phyloP scores from a whole-genome alignment of 768 basidiomycete genomes.

The Tylopilus felleus region DNA sequence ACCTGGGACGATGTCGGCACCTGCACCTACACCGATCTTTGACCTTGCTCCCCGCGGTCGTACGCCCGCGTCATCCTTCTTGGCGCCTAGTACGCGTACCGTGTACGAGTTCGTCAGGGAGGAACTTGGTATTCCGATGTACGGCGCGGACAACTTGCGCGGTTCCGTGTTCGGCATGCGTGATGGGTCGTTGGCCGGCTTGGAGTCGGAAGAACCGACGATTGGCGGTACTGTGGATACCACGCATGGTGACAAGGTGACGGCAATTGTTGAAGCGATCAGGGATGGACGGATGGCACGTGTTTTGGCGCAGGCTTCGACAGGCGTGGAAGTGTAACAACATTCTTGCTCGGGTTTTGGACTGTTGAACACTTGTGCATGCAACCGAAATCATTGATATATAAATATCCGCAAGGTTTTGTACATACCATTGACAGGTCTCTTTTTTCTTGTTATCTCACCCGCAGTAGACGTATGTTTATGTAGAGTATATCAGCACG shows the following conservation, averaged over 20 bases:
- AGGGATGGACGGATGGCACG: slow-evolving; percentile 66
- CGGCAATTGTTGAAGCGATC: slow-evolving; percentile 76
- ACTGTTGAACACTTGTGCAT: not conserved
- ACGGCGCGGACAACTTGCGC: slow-evolving; percentile 70
- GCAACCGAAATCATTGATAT: not conserved
- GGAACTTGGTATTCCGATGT: slow-evolving; percentile 73
- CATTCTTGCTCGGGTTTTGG: not conserved
- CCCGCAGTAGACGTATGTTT: not conserved
- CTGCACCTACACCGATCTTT: slow-evolving; percentile 29
- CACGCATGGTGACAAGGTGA: slow-evolving; percentile 68
- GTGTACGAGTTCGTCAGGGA: slow-evolving; percentile 77
- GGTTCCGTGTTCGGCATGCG: slow-evolving; percentile 56
- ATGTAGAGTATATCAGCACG: not conserved
- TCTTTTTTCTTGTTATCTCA: not conserved
- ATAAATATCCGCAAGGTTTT: not conserved
- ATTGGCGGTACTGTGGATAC: slow-evolving; percentile 34
- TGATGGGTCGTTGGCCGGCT: slow-evolving; percentile 28
- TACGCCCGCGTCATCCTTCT: slow-evolving; percentile 63
- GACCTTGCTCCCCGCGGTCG: slow-evolving; percentile 50
- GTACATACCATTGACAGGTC: not conserved
- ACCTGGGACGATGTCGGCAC: slow-evolving; percentile 9
- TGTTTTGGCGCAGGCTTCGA: slow-evolving; percentile 54
- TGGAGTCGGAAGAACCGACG: slow-evolving; percentile 46
- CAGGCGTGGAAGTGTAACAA: slow-evolving; percentile 17
- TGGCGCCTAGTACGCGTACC: slow-evolving; percentile 51